Conservation (phyloP, 2,329 filamentous ascomycete species). For the Neonectria hederae region DNA sequence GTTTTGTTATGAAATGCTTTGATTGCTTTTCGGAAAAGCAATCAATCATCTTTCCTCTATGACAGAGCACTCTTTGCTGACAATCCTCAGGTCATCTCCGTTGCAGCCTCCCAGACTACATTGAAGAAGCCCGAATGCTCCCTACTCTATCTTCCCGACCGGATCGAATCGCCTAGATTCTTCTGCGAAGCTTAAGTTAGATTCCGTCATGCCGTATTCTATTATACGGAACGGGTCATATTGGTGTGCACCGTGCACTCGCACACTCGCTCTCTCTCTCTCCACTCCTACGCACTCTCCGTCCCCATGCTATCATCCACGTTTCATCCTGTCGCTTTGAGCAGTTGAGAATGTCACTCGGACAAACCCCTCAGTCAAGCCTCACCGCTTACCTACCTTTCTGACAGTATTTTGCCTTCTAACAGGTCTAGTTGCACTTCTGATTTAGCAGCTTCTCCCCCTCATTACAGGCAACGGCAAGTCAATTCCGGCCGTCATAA, state of each 20-base stretch:
- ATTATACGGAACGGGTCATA: background rate
- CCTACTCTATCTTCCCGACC: background rate
- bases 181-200: background rate
- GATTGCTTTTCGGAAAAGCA: background rate
- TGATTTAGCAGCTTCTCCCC: background rate
- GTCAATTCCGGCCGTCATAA: background rate
- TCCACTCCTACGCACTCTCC: background rate
- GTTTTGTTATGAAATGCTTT: background rate
- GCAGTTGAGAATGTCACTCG: background rate
- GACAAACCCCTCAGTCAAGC: constrained; percentile 5
- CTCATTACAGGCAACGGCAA: background rate
- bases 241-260: background rate
- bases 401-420: constrained; percentile 1
- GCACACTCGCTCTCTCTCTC: too few relatives aligned
- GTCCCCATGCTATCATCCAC: background rate
- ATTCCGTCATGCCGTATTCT: background rate
- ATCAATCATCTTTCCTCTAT: background rate
- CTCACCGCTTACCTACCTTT: constrained; percentile 3
- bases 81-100: background rate
- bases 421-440: background rate
- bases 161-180: background rate
- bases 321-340: background rate
- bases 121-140: background rate
- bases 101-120: background rate
- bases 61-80: background rate